These are phyloP conservation scores for Taphrina flavorubra DNA, from an alignment of 1,139 yeast genomes.

Conservation along the genomic window DNA sequence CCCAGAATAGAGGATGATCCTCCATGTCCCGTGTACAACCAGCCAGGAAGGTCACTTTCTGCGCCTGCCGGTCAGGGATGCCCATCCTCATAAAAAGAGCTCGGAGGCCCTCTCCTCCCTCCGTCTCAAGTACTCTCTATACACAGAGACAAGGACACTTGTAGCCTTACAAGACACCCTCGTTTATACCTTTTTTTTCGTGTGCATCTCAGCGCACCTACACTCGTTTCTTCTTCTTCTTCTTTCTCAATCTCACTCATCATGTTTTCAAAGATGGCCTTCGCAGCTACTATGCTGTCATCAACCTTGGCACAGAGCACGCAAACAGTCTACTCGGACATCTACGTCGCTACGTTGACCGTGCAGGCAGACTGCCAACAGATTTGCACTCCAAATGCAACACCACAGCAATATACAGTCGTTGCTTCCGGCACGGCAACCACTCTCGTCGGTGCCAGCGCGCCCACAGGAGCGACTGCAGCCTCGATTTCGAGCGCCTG, in stretches of 20 bases:
- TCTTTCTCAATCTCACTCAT: not conserved
- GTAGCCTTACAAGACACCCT: not conserved
- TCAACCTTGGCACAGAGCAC: conserved; percentile 15
- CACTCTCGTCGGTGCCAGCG: conserved; percentile 13
- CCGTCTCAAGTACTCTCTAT: not conserved
- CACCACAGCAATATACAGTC: conserved; percentile 2
- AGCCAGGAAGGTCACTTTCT: not conserved
- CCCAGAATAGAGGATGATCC: not conserved
- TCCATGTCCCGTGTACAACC: not conserved
- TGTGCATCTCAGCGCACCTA: not conserved
- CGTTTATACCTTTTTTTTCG: not conserved
- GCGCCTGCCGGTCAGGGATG: not conserved
- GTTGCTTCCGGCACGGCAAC: conserved; percentile 13
- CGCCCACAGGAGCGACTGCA: conserved; percentile 24
- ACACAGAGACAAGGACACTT: too few species aligned
- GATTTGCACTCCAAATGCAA: conserved; percentile 16
- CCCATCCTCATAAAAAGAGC: not conserved
- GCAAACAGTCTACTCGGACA: not conserved
- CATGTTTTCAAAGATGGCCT: conserved; percentile 13
- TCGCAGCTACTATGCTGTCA: conserved; percentile 24
- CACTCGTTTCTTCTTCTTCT: not conserved
- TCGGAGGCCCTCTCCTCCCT: not conserved
- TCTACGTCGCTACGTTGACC: conserved; percentile 21
- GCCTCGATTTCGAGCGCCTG: conserved; percentile 13
- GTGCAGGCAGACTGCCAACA: conserved; percentile 11